A percentile compares a stretch with the other conserved stretches of the same genome.
Conservation (phyloP, 1,284 basidiomycete genomes). For the Sphagnurus paluster region DNA sequence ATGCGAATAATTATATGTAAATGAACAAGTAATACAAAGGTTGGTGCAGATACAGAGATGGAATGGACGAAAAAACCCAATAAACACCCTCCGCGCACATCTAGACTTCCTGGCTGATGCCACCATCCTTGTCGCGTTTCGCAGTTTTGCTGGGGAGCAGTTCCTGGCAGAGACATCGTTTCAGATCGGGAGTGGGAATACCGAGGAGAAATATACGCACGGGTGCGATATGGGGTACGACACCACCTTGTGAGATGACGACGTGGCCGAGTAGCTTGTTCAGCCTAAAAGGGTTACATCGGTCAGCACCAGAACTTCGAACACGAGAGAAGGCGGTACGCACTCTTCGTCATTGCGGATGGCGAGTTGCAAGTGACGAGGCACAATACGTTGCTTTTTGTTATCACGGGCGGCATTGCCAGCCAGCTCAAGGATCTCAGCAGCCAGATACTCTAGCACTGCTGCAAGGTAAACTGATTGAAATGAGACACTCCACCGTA, state of each 20-base stretch:
- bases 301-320: neutral
- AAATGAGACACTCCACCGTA: conserved; percentile 2
- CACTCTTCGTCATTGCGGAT: conserved; percentile 88
- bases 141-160: conserved; percentile 49
- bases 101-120: conserved; percentile 34
- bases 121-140: conserved; percentile 35
- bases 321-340: conserved; percentile 28
- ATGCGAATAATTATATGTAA: conserved; percentile 24
- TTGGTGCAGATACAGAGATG: conserved; percentile 16
- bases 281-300: conserved; percentile 39
- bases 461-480: conserved; percentile 71
- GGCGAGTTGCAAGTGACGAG: conserved; percentile 87
- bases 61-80: neutral
- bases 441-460: conserved; percentile 81
- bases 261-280: conserved; percentile 82
- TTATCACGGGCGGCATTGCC: conserved; percentile 81
- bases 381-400: conserved; percentile 91
- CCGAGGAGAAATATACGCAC: conserved; percentile 23
- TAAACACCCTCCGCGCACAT: conserved; percentile 8
- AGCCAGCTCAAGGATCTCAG: conserved; percentile 85
- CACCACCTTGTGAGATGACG: conserved; percentile 91
- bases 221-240: conserved; percentile 68
- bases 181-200: conserved; percentile 8
- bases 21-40: conserved; percentile 23
- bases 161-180: too few species aligned